These are phyloP conservation scores for Populus simonii DNA, from an alignment of 345 rosid species.

Conservation along the genomic window DNA sequence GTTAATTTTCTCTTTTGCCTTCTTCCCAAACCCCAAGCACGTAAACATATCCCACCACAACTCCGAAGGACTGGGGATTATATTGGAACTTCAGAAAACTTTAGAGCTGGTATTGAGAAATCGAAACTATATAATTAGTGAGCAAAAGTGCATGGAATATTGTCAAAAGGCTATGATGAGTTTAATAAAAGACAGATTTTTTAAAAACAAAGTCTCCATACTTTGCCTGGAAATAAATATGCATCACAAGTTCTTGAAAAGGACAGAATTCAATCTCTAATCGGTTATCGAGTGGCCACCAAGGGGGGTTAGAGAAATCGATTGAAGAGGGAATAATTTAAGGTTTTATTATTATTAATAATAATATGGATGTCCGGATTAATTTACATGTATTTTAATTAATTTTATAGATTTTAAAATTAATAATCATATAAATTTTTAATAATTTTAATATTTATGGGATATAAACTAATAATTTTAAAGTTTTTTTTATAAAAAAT, in stretches of 20 bases:
- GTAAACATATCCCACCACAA: too few species aligned
- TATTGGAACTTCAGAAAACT: background rate
- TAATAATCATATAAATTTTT: too few species aligned
- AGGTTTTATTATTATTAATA: too few species aligned
- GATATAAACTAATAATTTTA: too few species aligned
- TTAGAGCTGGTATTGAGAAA: background rate
- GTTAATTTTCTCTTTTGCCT: too few species aligned
- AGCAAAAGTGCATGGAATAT: background rate
- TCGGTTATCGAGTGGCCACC: background rate
- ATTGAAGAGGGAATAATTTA: background rate
- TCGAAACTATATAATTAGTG: background rate
- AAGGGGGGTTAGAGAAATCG: background rate
- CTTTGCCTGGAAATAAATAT: background rate
- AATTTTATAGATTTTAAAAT: too few species aligned
- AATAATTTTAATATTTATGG: accelerated
- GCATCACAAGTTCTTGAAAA: background rate
- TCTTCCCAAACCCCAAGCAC: too few species aligned
- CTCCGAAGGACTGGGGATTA: background rate
- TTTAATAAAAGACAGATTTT: too few species aligned
- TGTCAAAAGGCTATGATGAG: background rate
- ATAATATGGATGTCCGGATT: too few species aligned
- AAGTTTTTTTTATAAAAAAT: too few species aligned
- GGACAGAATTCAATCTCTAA: background rate
- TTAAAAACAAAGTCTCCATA: background rate
- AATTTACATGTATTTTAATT: accelerated